Percentiles rank a stretch among this genome's conserved stretches.
phyloP scores from a whole-genome alignment of 1,284 basidiomycete species.

The Fomitopsis betulina region DNA sequence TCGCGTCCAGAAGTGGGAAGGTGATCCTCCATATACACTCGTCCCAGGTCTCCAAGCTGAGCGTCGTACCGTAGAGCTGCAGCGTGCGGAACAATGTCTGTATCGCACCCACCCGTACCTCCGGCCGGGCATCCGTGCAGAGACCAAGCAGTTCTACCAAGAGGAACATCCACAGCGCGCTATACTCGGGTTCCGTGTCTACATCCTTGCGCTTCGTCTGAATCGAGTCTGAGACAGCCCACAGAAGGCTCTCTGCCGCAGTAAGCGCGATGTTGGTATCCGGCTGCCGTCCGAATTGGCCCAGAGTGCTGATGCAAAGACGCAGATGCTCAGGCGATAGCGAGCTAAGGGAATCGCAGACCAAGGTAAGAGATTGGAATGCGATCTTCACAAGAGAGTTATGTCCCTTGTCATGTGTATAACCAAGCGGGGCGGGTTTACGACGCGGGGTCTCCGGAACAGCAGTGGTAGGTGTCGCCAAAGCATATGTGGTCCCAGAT shows the following conservation, averaged over 20 bases:
- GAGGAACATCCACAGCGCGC: slow-evolving; percentile 88
- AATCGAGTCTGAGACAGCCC: slow-evolving; percentile 92
- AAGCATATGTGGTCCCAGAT: slow-evolving; percentile 40
- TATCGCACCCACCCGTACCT: slow-evolving; percentile 90
- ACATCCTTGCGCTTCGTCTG: slow-evolving; percentile 71
- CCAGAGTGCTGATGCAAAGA: slow-evolving; percentile 85
- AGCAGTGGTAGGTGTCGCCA: slow-evolving; percentile 33
- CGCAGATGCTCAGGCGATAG: slow-evolving; percentile 80
- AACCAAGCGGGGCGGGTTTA: slow-evolving; percentile 50
- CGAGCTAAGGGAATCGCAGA: slow-evolving; percentile 87
- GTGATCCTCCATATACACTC: slow-evolving; percentile 86
- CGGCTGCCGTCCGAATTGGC: slow-evolving; percentile 85
- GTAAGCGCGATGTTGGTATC: slow-evolving; percentile 97
- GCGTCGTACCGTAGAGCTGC: slow-evolving; percentile 85
- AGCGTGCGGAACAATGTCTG: slow-evolving; percentile 93
- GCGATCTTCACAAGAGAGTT: slow-evolving; percentile 79
- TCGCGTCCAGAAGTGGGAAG: slow-evolving; percentile 81
- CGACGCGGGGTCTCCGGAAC: slow-evolving; percentile 28
- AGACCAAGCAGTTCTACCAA: slow-evolving; percentile 81
- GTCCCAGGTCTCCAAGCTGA: slow-evolving; percentile 82
- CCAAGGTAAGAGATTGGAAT: slow-evolving; percentile 90
- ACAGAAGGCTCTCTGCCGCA: slow-evolving; percentile 83
- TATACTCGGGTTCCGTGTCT: slow-evolving; percentile 67
- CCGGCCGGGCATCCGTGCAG: slow-evolving; percentile 77
- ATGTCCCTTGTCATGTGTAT: slow-evolving; percentile 58